Conservation (phyloP, 139 green algal genomes). For the Desmodesmus armatus region DNA sequence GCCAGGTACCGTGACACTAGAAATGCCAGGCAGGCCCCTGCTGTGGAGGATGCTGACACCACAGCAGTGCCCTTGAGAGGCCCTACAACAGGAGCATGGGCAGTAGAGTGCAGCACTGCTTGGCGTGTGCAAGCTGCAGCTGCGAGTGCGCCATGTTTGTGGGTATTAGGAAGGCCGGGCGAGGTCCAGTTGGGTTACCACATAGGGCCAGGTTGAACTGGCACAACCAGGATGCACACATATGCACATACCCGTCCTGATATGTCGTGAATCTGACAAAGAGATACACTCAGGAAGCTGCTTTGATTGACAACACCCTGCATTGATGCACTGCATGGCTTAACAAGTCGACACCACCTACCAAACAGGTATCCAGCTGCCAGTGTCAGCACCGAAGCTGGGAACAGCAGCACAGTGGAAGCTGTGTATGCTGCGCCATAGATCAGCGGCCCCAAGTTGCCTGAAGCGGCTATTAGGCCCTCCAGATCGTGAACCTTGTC, state of each 20-base stretch:
- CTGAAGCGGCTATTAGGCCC: slow-evolving; percentile 44
- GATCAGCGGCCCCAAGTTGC: slow-evolving; percentile 58
- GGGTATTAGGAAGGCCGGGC: too few relatives aligned
- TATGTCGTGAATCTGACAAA: too few relatives aligned
- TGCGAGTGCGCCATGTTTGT: background rate
- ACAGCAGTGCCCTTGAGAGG: slow-evolving; percentile 71
- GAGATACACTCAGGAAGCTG: too few relatives aligned
- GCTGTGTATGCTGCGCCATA: slow-evolving; percentile 71
- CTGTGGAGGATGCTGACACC: slow-evolving; percentile 73
- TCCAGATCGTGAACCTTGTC: slow-evolving; percentile 40
- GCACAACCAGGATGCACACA: background rate
- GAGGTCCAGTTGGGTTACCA: too few relatives aligned
- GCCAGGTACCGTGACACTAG: slow-evolving; percentile 74
- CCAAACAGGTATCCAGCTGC: slow-evolving; percentile 81
- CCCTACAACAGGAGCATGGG: slow-evolving; percentile 50
- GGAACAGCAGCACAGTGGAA: slow-evolving; percentile 79
- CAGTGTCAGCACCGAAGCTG: slow-evolving; percentile 79
- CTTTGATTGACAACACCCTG: too few relatives aligned
- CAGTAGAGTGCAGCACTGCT: background rate
- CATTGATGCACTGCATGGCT: background rate
- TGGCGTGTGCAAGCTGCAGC: background rate
- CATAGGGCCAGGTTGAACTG: background rate
- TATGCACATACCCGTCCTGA: background rate
- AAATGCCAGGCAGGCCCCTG: slow-evolving; percentile 73
- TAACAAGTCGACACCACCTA: too few relatives aligned